phyloP scores from a whole-genome alignment of 768 basidiomycete genomes.

The Termitomyces sp. region DNA sequence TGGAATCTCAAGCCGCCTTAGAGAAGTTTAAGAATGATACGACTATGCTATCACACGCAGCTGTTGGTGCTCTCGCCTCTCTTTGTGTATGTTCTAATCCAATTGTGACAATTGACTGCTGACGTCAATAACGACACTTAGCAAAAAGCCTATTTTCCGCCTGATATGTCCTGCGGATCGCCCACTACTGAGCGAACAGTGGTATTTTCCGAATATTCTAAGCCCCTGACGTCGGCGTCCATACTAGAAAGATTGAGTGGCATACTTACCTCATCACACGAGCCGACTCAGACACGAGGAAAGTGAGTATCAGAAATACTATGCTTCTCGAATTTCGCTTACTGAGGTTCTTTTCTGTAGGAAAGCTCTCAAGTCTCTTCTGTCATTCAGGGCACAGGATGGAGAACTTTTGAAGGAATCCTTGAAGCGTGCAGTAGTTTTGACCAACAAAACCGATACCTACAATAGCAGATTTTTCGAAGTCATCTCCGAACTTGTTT shows the following conservation, averaged over 20 bases:
- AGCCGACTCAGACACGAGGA: conserved; percentile 44
- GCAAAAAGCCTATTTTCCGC: conserved; percentile 75
- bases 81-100: conserved; percentile 62
- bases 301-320: conserved; percentile 49
- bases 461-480: conserved; percentile 72
- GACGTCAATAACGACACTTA: conserved; percentile 22
- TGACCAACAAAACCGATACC: conserved; percentile 44
- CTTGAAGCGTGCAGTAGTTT: conserved; percentile 63
- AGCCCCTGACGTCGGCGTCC: conserved; percentile 44
- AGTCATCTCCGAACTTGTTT: conserved; percentile 66
- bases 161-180: conserved; percentile 51
- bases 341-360: conserved; percentile 30
- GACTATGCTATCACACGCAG: conserved; percentile 66
- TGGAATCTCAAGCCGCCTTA: conserved; percentile 41
- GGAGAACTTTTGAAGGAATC: conserved; percentile 55
- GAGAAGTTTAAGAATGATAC: conserved; percentile 70
- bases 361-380: conserved; percentile 68
- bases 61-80: conserved; percentile 82
- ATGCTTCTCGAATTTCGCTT: not conserved
- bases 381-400: conserved; percentile 53
- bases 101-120: not conserved
- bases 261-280: conserved; percentile 57
- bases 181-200: conserved; percentile 52
- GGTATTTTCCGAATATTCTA: conserved; percentile 38
- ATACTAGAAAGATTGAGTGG: conserved; percentile 64